Base-by-base conservation (phyloP, 2,329 filamentous ascomycete genomes). In the Colletotrichum tabaci region DNA sequence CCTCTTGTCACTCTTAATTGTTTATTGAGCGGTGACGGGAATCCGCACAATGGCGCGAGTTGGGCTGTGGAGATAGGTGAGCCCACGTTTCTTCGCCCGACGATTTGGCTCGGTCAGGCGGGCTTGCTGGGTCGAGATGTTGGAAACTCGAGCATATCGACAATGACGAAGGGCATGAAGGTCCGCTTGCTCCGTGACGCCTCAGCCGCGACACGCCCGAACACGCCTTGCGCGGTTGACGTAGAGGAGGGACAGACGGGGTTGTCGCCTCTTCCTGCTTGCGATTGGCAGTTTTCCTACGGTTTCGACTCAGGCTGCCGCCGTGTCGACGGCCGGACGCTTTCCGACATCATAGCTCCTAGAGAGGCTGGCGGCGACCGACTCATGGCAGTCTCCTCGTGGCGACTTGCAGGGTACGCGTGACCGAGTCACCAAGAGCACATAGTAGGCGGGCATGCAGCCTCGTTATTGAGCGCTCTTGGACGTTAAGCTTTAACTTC, bases 121-220 rank as follows among this genome's bases (percentile, higher is more conserved):
- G 30, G 46, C 10, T 15, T 15, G 18, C 10, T 8, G 50, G 50
- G 35, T 61, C 18, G 7, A 13, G 2, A 49, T 49, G 21, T 21
- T 18, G 44, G 23, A 49, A 23, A 10, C 47, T 16, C 38, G 16
- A 15, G 44, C 64, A 61, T 50, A 49, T 66, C 40, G 56, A 56
- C 40, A 16, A 61, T 42, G 49, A 42, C 63, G 62, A 57, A 6
- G 12, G 13, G 56, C 62, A 70, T 70, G 15, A 50, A 67, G 16
- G 30, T 67, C 30, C 56, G 62, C 47, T 66, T 47, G 18, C 23
- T 49, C 42, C 4, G 16, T 16, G n/a, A n/a, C 26, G 55, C 61
- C 47, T 61, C 56, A 61, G 63, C 40, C 23, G 55, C 47, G 21
- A 44, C n/a, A 23, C 13, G 47, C 35, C 21, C 16, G 56, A 56